Conservation (phyloP, 352 stramenopile genomes). For the Sclerospora graminicola region DNA sequence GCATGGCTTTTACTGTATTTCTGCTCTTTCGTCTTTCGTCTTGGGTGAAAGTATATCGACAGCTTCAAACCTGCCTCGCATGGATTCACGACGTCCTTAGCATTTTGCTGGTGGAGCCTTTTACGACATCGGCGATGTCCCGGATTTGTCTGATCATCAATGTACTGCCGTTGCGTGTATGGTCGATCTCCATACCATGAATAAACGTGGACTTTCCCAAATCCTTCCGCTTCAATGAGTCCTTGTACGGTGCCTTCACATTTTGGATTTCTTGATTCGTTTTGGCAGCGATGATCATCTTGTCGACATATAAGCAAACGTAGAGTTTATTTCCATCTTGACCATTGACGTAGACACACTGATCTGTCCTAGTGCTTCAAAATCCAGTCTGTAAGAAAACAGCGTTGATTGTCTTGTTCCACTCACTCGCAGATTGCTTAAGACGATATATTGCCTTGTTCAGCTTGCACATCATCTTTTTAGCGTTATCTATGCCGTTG, state of each 20-base stretch:
- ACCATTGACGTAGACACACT: background rate
- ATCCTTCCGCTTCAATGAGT: background rate
- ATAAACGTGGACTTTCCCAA: background rate
- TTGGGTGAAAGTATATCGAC: background rate
- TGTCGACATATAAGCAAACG: background rate
- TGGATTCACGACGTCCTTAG: constrained; percentile 3
- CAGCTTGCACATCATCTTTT: constrained; percentile 4
- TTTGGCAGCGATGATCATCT: constrained; percentile 1
- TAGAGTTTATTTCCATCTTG: background rate
- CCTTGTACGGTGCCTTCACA: background rate
- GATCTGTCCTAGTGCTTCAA: background rate
- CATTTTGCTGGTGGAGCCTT: background rate
- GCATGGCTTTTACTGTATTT: background rate
- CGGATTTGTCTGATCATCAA: background rate
- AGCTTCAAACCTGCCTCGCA: constrained; percentile 3
- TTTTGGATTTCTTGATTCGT: background rate
- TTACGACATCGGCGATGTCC: constrained; percentile 2
- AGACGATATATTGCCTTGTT: constrained; percentile 13
- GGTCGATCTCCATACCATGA: background rate
- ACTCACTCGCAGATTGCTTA: constrained; percentile 7
- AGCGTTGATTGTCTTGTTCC: background rate
- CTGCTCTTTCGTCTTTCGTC: background rate
- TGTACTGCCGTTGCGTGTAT: background rate
- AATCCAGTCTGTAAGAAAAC: background rate
- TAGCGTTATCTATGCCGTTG: background rate